These are phyloP conservation scores for Phialophora tarda DNA, from an alignment of 2,329 filamentous ascomycete species.

Conservation along the genomic window DNA sequence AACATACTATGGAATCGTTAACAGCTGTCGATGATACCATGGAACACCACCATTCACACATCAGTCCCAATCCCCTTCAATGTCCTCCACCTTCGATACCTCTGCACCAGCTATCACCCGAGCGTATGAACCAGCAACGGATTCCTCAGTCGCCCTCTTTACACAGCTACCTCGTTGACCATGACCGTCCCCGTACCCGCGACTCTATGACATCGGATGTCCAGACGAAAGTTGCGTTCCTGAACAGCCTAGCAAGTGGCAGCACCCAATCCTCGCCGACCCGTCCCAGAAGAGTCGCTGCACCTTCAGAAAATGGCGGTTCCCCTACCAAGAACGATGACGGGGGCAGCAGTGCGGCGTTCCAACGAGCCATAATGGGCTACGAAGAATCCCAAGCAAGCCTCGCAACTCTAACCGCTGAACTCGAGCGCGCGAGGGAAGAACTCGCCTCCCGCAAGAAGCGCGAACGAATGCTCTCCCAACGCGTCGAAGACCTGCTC, in stretches of 20 bases:
- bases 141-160: slow-evolving; percentile 50
- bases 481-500: slow-evolving; percentile 53
- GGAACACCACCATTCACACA: slow-evolving; percentile 20
- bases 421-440: slow-evolving; percentile 51
- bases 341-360: slow-evolving; percentile 48
- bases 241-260: slow-evolving; percentile 49
- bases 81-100: slow-evolving; percentile 43
- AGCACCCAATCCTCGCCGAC: slow-evolving; percentile 39
- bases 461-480: slow-evolving; percentile 52
- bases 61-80: slow-evolving; percentile 32
- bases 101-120: slow-evolving; percentile 54
- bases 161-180: slow-evolving; percentile 40
- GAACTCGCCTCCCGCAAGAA: slow-evolving; percentile 51
- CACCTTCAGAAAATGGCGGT: slow-evolving; percentile 33
- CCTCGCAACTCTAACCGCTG: slow-evolving; percentile 43
- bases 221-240: slow-evolving; percentile 55
- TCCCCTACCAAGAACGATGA: slow-evolving; percentile 42
- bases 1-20: slow-evolving; percentile 21
- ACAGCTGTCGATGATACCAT: slow-evolving; percentile 25
- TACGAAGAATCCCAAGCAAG: slow-evolving; percentile 54
- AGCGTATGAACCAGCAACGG: slow-evolving; percentile 56
- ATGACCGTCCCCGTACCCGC: slow-evolving; percentile 41
- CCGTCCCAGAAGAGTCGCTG: slow-evolving; percentile 19
- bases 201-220: slow-evolving; percentile 52
- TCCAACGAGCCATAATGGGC: slow-evolving; percentile 52